Evolutionary conservation across 306 rosid species (phyloP).

Genomic region (Acmispon strigosus): DNA sequence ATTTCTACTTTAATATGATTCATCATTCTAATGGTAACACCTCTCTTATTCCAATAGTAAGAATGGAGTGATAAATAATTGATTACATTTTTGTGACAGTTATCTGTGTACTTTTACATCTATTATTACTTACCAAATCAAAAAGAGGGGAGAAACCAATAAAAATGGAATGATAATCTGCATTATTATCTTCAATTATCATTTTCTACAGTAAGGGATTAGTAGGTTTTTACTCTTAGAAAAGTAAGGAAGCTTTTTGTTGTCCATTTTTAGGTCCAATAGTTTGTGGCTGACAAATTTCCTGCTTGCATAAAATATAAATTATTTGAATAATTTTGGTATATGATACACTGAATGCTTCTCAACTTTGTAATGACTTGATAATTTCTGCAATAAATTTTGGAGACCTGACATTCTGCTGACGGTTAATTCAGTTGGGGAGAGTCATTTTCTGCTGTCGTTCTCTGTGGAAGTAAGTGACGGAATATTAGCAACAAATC

Average conservation of each 20-base stretch:
- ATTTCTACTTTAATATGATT: too few relatives aligned
- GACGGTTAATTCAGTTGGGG: conserved; percentile 39
- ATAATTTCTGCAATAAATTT: background rate
- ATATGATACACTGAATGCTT: background rate
- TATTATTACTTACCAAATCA: too few relatives aligned
- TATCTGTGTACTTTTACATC: too few relatives aligned
- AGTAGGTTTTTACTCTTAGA: too few relatives aligned
- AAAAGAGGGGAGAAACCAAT: too few relatives aligned
- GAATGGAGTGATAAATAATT: background rate
- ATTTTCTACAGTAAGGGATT: too few relatives aligned
- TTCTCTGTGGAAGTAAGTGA: conserved; percentile 77
- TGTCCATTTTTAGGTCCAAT: background rate
- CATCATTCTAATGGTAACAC: too few relatives aligned
- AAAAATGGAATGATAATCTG: too few relatives aligned
- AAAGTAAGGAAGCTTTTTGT: background rate
- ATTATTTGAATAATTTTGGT: background rate
- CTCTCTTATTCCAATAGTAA: background rate
- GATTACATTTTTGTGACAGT: background rate
- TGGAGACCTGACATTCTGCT: conserved; percentile 14
- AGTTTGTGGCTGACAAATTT: background rate
- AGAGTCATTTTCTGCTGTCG: conserved; percentile 37
- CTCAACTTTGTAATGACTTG: conserved; percentile 6
- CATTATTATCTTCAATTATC: too few relatives aligned
- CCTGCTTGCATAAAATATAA: background rate
- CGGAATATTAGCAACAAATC: conserved; percentile 55